phyloP scores from a whole-genome alignment of 768 basidiomycete genomes.

The Xerocomellus chrysenteron region DNA sequence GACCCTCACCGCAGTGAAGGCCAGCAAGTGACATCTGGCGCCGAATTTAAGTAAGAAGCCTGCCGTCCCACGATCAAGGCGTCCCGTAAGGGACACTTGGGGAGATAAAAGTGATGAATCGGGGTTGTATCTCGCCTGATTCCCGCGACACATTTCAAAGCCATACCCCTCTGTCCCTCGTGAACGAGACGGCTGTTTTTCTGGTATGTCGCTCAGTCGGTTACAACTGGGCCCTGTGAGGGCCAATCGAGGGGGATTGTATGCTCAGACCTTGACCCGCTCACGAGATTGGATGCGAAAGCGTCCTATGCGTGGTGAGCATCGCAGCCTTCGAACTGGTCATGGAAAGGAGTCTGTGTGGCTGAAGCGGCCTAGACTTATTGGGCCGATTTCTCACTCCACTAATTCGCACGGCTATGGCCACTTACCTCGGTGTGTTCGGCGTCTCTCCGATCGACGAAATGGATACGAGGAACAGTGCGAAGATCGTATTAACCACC shows the following conservation, averaged over 20 bases:
- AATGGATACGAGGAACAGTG: not conserved
- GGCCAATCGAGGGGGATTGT: conserved; percentile 59
- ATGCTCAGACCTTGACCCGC: conserved; percentile 85
- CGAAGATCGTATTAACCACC: not conserved
- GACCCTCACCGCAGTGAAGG: too few species aligned
- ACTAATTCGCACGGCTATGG: too few species aligned
- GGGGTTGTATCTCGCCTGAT: conserved; percentile 39
- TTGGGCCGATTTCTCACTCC: too few species aligned
- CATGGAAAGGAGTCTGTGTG: not conserved
- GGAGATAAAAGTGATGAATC: conserved; percentile 9
- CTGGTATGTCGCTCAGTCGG: conserved; percentile 65
- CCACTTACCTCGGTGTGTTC: too few species aligned
- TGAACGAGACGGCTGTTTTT: conserved; percentile 42
- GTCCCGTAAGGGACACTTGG: conserved; percentile 12
- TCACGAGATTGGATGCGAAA: conserved; percentile 45
- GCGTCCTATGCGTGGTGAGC: conserved; percentile 59
- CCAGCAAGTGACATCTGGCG: not conserved
- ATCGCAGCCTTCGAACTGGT: conserved; percentile 63
- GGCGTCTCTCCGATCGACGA: too few species aligned
- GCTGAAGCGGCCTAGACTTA: too few species aligned
- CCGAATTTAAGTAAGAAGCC: too few species aligned
- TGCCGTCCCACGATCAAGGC: conserved; percentile 10
- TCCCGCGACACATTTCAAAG: conserved; percentile 60
- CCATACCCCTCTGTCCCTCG: conserved; percentile 15
- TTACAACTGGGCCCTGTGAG: conserved; percentile 63